These are phyloP conservation scores for Epichloe uncinata DNA, from an alignment of 2,329 filamentous ascomycete genomes.

Conservation along the genomic window DNA sequence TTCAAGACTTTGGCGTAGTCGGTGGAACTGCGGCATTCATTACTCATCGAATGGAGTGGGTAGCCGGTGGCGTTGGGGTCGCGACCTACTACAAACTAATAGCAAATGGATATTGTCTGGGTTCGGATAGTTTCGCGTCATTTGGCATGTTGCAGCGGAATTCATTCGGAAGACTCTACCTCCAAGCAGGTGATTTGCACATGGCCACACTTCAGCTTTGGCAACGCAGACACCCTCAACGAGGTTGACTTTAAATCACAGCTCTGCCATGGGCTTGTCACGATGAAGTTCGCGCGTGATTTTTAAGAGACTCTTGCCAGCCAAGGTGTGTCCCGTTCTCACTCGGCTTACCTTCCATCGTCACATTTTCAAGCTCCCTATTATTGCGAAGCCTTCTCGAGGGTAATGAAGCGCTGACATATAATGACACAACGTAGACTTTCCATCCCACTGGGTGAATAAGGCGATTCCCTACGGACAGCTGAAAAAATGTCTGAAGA, in stretches of 20 bases:
- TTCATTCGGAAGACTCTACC: background rate
- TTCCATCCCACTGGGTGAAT: constrained; percentile 58
- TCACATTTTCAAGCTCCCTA: background rate
- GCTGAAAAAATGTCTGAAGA: constrained; percentile 81
- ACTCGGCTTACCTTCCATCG: background rate
- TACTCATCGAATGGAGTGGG: background rate
- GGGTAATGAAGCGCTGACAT: background rate
- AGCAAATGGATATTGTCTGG: too few species aligned
- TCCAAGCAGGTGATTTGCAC: background rate
- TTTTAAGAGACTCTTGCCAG: constrained; percentile 57
- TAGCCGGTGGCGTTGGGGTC: background rate
- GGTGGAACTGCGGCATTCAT: background rate
- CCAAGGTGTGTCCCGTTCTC: constrained; percentile 30
- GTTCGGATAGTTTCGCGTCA: too few species aligned
- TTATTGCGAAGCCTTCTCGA: background rate
- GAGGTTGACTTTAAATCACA: background rate
- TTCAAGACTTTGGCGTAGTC: too few species aligned
- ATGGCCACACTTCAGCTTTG: background rate
- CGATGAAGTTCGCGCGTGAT: constrained; percentile 78
- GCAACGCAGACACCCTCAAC: background rate
- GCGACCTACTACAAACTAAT: too few species aligned
- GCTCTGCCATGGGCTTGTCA: background rate
- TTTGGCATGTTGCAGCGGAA: too few species aligned
- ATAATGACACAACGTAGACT: constrained; percentile 31
- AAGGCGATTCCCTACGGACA: constrained; percentile 72